Base-by-base conservation (phyloP, 805 yeast genomes). In the Wickerhamomyces subpelliculosus region DNA sequence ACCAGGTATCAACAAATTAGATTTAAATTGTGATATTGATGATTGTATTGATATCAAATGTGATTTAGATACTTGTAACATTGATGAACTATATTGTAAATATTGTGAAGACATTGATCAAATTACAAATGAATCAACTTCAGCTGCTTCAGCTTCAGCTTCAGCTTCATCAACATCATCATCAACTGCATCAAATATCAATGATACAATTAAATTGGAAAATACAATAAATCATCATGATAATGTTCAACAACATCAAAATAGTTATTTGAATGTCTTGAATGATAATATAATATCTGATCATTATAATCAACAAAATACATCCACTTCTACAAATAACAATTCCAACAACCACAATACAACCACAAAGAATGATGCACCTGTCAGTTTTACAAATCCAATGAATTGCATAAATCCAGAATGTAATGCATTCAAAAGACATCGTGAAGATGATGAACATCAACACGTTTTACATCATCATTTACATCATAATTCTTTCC, bases 61-160 rank as follows among this genome's bases (percentile, higher is more conserved):
- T 37, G 59, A 51, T 34, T 36, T 54, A 35, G 54, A 53, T 32
- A 49, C 56, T 11, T 52, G 57, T 40, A 60, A 55, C 30, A 44
- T 58, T 26, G 60, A 61, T 37, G 67, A 61, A 35, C 39, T 60
- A 28, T 58, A 51, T 27, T 62, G 64, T 37, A 50, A 51, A 30
- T 47, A 49, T 21, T 62, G 65, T 43, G 56, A 54, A 16, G 47
- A 47, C 19, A 21, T 42, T 19, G 40, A 37, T 19, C 26, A 30
- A 27, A 26, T 24, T 8, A 19, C 28, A 33, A 19, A 28, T 19
- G 26, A 20, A 19, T n/a, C 34, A 26, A 13, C 32, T 9, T 16
- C 21, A 4, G 14, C n/a, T n/a, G n/a, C n/a, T n/a, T n/a, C n/a
- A n/a, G n/a, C n/a, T n/a, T n/a, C n/a, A n/a, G n/a, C n/a, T n/a